phyloP scores from a whole-genome alignment of 768 basidiomycete species.

The Leccinum truebloodii region DNA sequence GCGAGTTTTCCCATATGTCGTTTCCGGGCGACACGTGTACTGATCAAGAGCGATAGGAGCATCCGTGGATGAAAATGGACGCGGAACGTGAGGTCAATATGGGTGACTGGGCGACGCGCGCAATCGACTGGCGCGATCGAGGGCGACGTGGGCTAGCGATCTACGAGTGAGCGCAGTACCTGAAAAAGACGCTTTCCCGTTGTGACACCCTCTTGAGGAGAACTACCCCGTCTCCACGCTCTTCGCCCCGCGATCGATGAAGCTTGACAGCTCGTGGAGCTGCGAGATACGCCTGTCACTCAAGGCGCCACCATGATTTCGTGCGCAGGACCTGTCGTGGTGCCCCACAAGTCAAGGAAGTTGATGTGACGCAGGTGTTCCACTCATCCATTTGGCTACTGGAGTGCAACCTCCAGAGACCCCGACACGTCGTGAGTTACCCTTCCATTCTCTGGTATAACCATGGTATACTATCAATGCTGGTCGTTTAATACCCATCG shows the following conservation, averaged over 20 bases:
- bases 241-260: slow-evolving; percentile 27
- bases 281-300: slow-evolving; percentile 5
- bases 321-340: neutral
- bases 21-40: neutral
- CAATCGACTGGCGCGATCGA: slow-evolving; percentile 41
- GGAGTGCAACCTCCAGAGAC: neutral
- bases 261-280: slow-evolving; percentile 2
- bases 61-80: slow-evolving; percentile 76
- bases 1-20: slow-evolving; percentile 39
- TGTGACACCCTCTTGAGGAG: slow-evolving; percentile 20
- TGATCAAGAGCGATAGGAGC: slow-evolving; percentile 45
- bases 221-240: slow-evolving; percentile 21
- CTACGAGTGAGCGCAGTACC: slow-evolving; percentile 26
- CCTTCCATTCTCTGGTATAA: slow-evolving; percentile 3
- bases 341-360: neutral
- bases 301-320: neutral
- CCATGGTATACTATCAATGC: slow-evolving; percentile 22
- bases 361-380: neutral
- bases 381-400: slow-evolving; percentile 1
- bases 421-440: neutral
- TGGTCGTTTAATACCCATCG: slow-evolving; percentile 31
- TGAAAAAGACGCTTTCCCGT: slow-evolving; percentile 3
- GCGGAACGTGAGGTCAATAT: slow-evolving; percentile 71
- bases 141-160: slow-evolving; percentile 20
- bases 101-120: slow-evolving; percentile 74